Percentiles rank a stretch among this genome's conserved stretches.
Conservation (phyloP, 2,329 filamentous ascomycete genomes). For the Aspergillus quadrilineatus region DNA sequence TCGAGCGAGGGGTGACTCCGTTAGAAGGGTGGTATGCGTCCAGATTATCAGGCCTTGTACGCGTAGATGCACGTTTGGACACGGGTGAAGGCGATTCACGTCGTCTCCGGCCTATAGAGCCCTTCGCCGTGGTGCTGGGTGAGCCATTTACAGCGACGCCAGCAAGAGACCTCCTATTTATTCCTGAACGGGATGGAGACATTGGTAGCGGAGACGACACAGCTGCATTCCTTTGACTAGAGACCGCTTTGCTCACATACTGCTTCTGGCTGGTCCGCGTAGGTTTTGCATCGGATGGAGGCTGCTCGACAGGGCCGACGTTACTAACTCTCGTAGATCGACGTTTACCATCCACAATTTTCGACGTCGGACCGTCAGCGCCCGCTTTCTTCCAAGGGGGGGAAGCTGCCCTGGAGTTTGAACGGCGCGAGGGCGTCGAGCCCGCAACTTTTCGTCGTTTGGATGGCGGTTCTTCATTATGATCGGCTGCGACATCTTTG, state of each 20-base stretch:
- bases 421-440: conserved; percentile 33
- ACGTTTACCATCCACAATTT: conserved; percentile 63
- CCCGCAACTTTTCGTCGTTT: conserved; percentile 48
- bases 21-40: conserved; percentile 22
- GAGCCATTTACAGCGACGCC: conserved; percentile 36
- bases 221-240: conserved; percentile 24
- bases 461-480: conserved; percentile 41
- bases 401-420: conserved; percentile 55
- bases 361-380: conserved; percentile 83
- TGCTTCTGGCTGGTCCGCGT: conserved; percentile 43
- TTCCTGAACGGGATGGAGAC: conserved; percentile 28
- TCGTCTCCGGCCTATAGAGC: conserved; percentile 22
- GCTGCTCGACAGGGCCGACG: conserved; percentile 48
- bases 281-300: conserved; percentile 48
- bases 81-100: conserved; percentile 29
- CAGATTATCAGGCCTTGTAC: conserved; percentile 33
- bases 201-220: conserved; percentile 35
- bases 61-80: conserved; percentile 26
- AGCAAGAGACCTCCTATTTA: conserved; percentile 31
- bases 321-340: conserved; percentile 59
- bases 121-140: conserved; percentile 26
- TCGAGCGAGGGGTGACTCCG: conserved; percentile 23
- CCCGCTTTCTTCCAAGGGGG: conserved; percentile 90
- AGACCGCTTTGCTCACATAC: conserved; percentile 31
- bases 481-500: conserved; percentile 28